A percentile compares a stretch with the other conserved stretches of the same genome.
Evolutionary conservation across 306 rosid species (phyloP).

Genomic region (Astragalus glycyphyllos): DNA sequence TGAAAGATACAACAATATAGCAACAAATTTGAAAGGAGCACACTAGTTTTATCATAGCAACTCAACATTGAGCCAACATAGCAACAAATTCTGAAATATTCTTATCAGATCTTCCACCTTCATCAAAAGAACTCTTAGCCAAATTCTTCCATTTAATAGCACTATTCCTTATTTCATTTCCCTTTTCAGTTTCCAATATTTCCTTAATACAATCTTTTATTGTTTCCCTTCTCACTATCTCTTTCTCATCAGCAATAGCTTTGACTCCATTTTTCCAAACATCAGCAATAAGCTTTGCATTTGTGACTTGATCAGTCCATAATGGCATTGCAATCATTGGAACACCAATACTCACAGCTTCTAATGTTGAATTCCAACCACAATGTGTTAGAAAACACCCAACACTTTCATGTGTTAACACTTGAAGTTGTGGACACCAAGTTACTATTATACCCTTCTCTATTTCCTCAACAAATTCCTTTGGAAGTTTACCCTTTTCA

Average conservation of each 20-base stretch:
- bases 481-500: conserved; percentile 17
- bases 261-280: conserved; percentile 27
- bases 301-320: conserved; percentile 29
- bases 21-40: no score
- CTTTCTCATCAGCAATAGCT: conserved; percentile 33
- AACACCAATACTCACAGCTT: conserved; percentile 24
- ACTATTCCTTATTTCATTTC: conserved; percentile 8
- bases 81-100: conserved; percentile 22
- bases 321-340: conserved; percentile 29
- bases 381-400: conserved; percentile 31
- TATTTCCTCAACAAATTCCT: background rate
- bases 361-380: conserved; percentile 36
- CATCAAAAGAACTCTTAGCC: conserved; percentile 21
- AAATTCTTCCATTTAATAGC: conserved; percentile 29
- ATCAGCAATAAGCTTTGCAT: conserved; percentile 34
- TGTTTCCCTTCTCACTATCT: conserved; percentile 25
- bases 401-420: conserved; percentile 6
- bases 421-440: conserved; percentile 30
- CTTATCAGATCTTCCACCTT: conserved; percentile 32
- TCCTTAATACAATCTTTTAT: conserved; percentile 19
- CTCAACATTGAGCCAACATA: background rate
- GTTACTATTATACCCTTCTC: conserved; percentile 29
- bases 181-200: conserved; percentile 8
- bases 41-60: no score
- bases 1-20: no score